Percentiles rank a stretch among this genome's conserved stretches.
phyloP scores from a whole-genome alignment of 2,329 filamentous ascomycete species.

The Pseudopithomyces chartarum region DNA sequence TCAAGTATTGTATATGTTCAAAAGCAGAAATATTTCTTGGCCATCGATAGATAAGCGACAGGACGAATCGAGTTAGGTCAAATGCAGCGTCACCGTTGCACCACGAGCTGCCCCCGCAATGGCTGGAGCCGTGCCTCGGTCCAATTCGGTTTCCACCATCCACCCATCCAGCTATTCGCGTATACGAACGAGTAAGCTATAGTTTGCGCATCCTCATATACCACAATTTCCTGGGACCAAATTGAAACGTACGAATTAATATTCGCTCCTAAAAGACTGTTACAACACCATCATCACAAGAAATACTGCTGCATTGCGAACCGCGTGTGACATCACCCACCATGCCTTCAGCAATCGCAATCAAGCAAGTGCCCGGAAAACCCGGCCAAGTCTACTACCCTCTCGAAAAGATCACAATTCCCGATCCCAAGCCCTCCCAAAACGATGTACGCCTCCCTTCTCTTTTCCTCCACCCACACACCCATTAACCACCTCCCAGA shows the following conservation, averaged over 20 bases:
- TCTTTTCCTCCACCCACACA: not conserved
- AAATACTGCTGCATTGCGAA: not conserved
- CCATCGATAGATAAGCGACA: no score
- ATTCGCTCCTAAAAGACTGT: not conserved
- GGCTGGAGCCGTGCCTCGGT: slow-evolving; percentile 16
- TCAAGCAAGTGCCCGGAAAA: slow-evolving; percentile 76
- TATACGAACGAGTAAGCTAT: slow-evolving; percentile 1
- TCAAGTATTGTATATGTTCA: no score
- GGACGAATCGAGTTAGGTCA: no score
- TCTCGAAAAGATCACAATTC: slow-evolving; percentile 44
- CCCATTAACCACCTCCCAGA: slow-evolving; percentile 52
- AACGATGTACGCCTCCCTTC: slow-evolving; percentile 27
- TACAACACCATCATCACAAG: not conserved
- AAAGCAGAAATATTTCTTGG: no score
- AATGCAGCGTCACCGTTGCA: no score
- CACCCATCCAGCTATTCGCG: slow-evolving; percentile 14
- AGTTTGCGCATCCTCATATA: slow-evolving; percentile 1
- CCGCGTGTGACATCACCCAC: not conserved
- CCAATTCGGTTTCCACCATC: slow-evolving; percentile 5
- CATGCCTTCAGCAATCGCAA: slow-evolving; percentile 63
- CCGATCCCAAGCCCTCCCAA: slow-evolving; percentile 32
- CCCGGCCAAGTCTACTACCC: slow-evolving; percentile 89
- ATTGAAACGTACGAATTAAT: not conserved
- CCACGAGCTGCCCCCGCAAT: slow-evolving; percentile 14
- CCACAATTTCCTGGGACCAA: not conserved